Evolutionary conservation across 2,329 filamentous ascomycete genomes (phyloP).

Genomic region (Cercospora sp.): DNA sequence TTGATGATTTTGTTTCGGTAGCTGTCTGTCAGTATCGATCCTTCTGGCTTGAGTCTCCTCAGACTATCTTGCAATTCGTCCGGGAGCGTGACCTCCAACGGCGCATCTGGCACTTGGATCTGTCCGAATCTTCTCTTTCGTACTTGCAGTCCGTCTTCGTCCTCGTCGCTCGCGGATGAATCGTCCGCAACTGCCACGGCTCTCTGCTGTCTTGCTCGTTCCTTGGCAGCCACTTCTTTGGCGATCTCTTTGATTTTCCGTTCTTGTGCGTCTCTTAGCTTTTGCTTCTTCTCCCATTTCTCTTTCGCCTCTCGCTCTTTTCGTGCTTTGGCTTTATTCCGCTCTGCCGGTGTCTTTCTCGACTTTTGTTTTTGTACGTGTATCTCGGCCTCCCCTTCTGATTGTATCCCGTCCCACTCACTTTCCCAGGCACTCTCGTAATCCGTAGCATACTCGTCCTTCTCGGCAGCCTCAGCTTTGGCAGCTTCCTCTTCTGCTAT

Average conservation of each 20-base stretch:
- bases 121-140: conserved; percentile 71
- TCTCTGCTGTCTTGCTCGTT: conserved; percentile 43
- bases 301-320: conserved; percentile 80
- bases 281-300: conserved; percentile 74
- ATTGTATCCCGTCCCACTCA: conserved; percentile 62
- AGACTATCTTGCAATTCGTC: conserved; percentile 54
- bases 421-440: conserved; percentile 89
- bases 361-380: conserved; percentile 70
- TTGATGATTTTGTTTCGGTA: conserved; percentile 86
- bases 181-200: not conserved
- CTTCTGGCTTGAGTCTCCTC: conserved; percentile 73
- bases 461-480: conserved; percentile 70
- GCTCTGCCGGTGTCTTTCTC: conserved; percentile 80
- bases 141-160: conserved; percentile 47
- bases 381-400: conserved; percentile 60
- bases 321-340: conserved; percentile 83
- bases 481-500: conserved; percentile 71
- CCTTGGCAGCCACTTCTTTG: conserved; percentile 61
- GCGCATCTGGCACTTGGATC: conserved; percentile 70
- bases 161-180: conserved; percentile 28
- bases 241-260: conserved; percentile 71
- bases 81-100: conserved; percentile 51
- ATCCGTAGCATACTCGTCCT: conserved; percentile 64
- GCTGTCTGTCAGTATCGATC: conserved; percentile 89
- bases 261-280: conserved; percentile 70